Conservation (phyloP, 192 early-diverging fungal genomes). For the Podila minutissima region DNA sequence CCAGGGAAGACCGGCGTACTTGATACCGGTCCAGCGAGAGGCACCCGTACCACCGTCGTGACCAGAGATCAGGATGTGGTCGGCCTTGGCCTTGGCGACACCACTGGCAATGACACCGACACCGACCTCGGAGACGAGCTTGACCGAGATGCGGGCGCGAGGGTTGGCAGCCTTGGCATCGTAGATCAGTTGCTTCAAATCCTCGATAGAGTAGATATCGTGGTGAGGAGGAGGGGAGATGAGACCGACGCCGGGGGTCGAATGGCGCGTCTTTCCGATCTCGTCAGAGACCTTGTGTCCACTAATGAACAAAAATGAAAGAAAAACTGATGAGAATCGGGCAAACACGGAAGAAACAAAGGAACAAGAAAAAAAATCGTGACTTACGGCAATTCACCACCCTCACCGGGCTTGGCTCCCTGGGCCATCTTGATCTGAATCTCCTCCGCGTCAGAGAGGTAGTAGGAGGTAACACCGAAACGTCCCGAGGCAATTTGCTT, state of each 20-base stretch:
- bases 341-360: constrained; percentile 12
- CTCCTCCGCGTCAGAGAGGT: constrained; percentile 95
- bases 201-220: constrained; percentile 99
- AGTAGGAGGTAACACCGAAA: constrained; percentile 96
- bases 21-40: constrained; percentile 97
- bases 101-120: constrained; percentile 97
- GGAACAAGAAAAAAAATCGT: constrained; percentile 1
- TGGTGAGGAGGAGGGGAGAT: constrained; percentile 99
- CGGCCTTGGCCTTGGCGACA: constrained; percentile 96
- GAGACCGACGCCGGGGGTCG: constrained; percentile 94
- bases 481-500: constrained; percentile 99
- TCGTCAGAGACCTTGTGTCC: constrained; percentile 79
- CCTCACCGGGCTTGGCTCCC: constrained; percentile 98
- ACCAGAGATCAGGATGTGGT: constrained; percentile 94
- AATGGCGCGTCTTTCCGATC: constrained; percentile 90
- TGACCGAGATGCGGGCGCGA: constrained; percentile 92
- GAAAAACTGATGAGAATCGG: constrained; percentile 11
- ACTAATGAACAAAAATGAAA: constrained; percentile 34
- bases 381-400: constrained; percentile 81
- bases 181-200: constrained; percentile 98
- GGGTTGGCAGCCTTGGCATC: constrained; percentile 97
- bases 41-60: constrained; percentile 99
- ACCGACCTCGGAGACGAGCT: constrained; percentile 97
- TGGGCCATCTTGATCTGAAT: constrained; percentile 99
- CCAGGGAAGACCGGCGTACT: constrained; percentile 98